A percentile compares a stretch with the other conserved stretches of the same genome.
phyloP scores from a whole-genome alignment of 2,329 filamentous ascomycete species.

The Knoxdaviesia capensis region DNA sequence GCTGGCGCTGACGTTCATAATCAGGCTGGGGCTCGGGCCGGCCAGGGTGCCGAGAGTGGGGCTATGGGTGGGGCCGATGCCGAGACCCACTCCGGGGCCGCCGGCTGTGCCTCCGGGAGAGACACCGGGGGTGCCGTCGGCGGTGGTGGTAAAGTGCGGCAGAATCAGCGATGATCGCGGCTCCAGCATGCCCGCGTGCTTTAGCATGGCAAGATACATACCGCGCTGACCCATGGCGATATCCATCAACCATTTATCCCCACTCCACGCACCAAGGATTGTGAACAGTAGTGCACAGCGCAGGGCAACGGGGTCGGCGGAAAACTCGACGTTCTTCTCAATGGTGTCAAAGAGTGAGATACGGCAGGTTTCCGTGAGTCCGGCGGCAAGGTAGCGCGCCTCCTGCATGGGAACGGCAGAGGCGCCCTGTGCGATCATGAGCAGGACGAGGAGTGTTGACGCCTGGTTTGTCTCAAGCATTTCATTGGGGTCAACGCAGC shows the following conservation, averaged over 20 bases:
- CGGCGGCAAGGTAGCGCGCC: slow-evolving; percentile 43
- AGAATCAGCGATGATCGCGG: slow-evolving; percentile 22
- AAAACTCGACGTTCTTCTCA: slow-evolving; percentile 50
- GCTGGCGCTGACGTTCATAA: background rate
- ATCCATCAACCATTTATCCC: slow-evolving; percentile 62
- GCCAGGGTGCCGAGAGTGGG: slow-evolving; percentile 12
- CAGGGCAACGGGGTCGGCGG: slow-evolving; percentile 41
- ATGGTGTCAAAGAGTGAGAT: slow-evolving; percentile 54
- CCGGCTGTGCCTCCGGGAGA: no score
- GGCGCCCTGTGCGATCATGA: slow-evolving; percentile 56
- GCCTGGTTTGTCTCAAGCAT: slow-evolving; percentile 46
- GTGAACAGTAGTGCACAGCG: slow-evolving; percentile 48
- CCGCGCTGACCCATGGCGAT: slow-evolving; percentile 54
- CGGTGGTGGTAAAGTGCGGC: no score
- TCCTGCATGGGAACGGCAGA: slow-evolving; percentile 44
- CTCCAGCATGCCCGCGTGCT: slow-evolving; percentile 48
- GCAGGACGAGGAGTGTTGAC: slow-evolving; percentile 42
- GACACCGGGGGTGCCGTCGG: no score
- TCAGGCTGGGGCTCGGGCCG: slow-evolving; percentile 9
- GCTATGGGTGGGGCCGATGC: no score
- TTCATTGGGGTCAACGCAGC: slow-evolving; percentile 44
- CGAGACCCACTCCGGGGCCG: no score
- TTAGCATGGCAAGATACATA: slow-evolving; percentile 55
- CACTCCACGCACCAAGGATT: slow-evolving; percentile 50
- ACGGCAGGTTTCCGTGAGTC: slow-evolving; percentile 49